Base-by-base conservation (phyloP, 108 stramenopile species). In the Schizochytrium sp. region DNA sequence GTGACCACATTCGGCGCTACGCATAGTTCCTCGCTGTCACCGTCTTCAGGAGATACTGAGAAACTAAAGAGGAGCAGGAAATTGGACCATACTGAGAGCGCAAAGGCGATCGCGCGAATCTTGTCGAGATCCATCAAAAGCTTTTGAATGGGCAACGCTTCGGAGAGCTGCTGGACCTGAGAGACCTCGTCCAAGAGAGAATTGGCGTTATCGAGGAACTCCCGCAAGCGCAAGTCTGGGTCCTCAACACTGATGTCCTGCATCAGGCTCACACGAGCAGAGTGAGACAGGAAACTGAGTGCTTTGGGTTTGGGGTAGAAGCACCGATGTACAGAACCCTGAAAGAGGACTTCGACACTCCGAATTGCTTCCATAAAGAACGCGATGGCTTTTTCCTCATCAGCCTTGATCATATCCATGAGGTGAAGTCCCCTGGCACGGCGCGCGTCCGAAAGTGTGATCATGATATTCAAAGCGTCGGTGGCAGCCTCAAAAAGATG, bases 251-350 rank as follows among this genome's bases (percentile, higher is more conserved):
- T 60, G 4, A 92, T 89, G 45, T 87, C 69, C 57, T 90, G 72
- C 41, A 92, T 87, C 18, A 92, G 89, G n/a, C 57, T 34, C 14
- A 87, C 53, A 59, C 91, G 91, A 4, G 90, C 71, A 28, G 92
- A 72, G 34, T 91, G 88, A 41, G 92, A 72, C 18, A 92, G 44
- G 58, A 91, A 60, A 44, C 72, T 44, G 53, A 88, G 89, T 44
- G 89, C 76, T n/a, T 72, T 58, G n/a, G 92, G 92, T 18, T 89
- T 71, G 45, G 90, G 92, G 89, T 90, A 92, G 76, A 92, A 92
- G 23, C 88, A 47, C 58, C 90, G 88, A 47, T 91, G 90, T 19
- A 92, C 4, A 29, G 58, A 44, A 41, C 90, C 89, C 28, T 87
- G 57, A 90, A 90, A 92, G 6, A 92, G 21, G 69, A 92, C 87